Conservation (phyloP, 148 eudicot genomes). For the Chenopodium berlandieri region DNA sequence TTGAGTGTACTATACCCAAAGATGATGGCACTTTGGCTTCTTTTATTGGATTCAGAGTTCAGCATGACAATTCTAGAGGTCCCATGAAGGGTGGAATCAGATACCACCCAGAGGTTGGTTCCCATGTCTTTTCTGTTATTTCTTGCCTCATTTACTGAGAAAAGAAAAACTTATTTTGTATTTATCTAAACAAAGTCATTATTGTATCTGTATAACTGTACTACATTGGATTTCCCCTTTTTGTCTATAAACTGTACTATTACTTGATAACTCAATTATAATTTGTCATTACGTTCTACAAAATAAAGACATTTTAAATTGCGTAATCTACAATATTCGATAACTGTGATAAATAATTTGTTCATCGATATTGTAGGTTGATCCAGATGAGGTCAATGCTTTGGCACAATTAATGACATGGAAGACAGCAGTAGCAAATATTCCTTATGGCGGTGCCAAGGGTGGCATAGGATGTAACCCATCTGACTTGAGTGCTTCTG, state of each 20-base stretch:
- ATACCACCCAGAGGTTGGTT: slow-evolving; percentile 95
- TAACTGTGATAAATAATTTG: too few species aligned
- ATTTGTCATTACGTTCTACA: background rate
- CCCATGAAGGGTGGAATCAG: slow-evolving; percentile 99
- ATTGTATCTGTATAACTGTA: background rate
- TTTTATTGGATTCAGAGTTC: slow-evolving; percentile 89
- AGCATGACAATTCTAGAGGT: slow-evolving; percentile 96
- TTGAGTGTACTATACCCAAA: slow-evolving; percentile 97
- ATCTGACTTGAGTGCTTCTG: slow-evolving; percentile 71
- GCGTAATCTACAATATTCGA: background rate
- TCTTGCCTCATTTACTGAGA: background rate
- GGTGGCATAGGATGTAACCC: slow-evolving; percentile 98
- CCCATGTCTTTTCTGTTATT: background rate
- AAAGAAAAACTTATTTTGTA: background rate
- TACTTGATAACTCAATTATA: background rate
- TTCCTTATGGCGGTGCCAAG: slow-evolving; percentile 98
- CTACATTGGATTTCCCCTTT: background rate
- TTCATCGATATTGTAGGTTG: slow-evolving; percentile 54
- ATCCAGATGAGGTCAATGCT: slow-evolving; percentile 98
- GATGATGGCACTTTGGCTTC: slow-evolving; percentile 91
- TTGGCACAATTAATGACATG: slow-evolving; percentile 98
- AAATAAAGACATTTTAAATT: background rate
- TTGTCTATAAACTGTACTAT: background rate
- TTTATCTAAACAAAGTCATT: background rate
- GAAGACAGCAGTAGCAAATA: slow-evolving; percentile 98